phyloP scores from a whole-genome alignment of 306 rosid genomes.

The Erythrophleum fordii region DNA sequence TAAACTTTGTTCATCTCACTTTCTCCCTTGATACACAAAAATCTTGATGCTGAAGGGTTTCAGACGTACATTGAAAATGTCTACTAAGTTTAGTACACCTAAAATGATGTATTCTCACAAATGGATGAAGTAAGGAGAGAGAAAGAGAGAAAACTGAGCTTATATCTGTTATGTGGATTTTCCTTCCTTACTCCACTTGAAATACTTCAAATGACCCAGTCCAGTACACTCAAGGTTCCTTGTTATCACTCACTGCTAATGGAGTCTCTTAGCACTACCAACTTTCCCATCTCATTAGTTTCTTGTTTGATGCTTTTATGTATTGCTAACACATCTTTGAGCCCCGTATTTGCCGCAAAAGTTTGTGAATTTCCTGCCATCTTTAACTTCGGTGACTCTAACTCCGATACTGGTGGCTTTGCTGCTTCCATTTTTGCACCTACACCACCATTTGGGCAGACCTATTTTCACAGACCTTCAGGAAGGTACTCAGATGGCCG shows the following conservation, averaged over 20 bases:
- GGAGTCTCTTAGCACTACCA: neutral
- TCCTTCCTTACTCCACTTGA: no score
- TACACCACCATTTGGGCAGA: neutral
- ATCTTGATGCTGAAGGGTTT: no score
- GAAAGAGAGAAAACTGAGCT: no score
- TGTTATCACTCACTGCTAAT: neutral
- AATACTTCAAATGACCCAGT: no score
- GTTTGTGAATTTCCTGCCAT: neutral
- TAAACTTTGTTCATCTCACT: no score
- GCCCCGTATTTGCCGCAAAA: neutral
- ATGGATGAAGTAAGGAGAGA: no score
- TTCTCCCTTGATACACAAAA: no score
- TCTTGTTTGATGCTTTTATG: neutral
- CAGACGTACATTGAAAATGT: no score
- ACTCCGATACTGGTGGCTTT: neutral
- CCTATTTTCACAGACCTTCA: neutral
- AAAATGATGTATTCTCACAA: no score
- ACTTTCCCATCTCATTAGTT: neutral
- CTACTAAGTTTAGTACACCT: no score
- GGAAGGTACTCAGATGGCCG: slow-evolving; percentile 42
- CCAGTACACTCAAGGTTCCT: no score
- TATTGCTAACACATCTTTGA: neutral
- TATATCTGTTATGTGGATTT: no score
- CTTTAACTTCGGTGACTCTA: slow-evolving; percentile 12
- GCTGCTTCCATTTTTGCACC: neutral